phyloP scores from a whole-genome alignment of 805 yeast species.

The Zygosaccharomyces rouxii region DNA sequence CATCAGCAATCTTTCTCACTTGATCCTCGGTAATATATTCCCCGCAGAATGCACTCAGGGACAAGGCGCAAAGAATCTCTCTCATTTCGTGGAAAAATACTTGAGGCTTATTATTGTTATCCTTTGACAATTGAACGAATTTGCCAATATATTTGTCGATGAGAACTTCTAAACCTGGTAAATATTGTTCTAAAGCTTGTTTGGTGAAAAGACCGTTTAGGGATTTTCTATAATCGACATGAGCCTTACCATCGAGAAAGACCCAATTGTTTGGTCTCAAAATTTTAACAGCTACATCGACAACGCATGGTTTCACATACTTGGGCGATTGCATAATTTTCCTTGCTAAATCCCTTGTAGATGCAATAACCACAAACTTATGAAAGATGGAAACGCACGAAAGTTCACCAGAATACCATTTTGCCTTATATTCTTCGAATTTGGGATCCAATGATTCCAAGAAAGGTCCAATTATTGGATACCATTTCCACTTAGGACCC shows the following conservation, averaged over 20 bases:
- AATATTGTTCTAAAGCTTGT: constrained; percentile 73
- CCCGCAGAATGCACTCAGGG: constrained; percentile 93
- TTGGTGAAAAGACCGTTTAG: constrained; percentile 86
- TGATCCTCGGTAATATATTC: constrained; percentile 90
- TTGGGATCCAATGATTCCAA: constrained; percentile 92
- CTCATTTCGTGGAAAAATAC: constrained; percentile 91
- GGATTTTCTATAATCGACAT: constrained; percentile 86
- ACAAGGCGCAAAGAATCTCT: constrained; percentile 92
- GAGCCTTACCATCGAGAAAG: constrained; percentile 92
- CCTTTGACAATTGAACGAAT: constrained; percentile 54
- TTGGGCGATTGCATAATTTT: constrained; percentile 80
- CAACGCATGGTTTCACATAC: constrained; percentile 95
- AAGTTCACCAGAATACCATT: constrained; percentile 92
- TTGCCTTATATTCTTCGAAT: constrained; percentile 85
- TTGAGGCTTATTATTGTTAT: constrained; percentile 49
- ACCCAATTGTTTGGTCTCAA: constrained; percentile 97
- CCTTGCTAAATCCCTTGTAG: constrained; percentile 81
- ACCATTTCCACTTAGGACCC: constrained; percentile 81
- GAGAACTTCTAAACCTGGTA: constrained; percentile 78
- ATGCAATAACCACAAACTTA: constrained; percentile 93
- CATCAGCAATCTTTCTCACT: constrained; percentile 82
- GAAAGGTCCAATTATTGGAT: constrained; percentile 97
- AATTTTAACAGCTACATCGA: constrained; percentile 92
- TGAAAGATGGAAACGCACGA: constrained; percentile 98
- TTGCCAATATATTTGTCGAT: constrained; percentile 76